Evolutionary conservation across 495 filamentous ascomycete species (phyloP), one percentile per base, ranked within the genome.

Genomic region (Penicillium flavigenum): DNA sequence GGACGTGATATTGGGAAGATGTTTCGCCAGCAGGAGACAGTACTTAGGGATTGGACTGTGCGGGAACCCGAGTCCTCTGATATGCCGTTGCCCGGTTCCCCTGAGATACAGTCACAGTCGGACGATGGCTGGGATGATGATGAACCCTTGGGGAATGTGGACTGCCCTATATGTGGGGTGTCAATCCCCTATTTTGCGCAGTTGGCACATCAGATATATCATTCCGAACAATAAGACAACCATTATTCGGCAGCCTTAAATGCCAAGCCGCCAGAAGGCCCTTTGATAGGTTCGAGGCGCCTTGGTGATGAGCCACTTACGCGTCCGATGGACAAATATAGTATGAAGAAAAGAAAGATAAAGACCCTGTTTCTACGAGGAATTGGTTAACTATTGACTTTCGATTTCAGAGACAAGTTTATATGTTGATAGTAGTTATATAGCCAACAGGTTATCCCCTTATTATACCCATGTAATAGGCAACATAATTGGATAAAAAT

Each of bases 111-210:
- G 38, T 54, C 48, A 38, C 56, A 56, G 19, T 43, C 51, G n/a
- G 58, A 57, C 31, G 34, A 31, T 36, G 56, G 41, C 26, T 60
- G 71, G 49, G 68, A 74, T n/a, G 79, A 76, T 4, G 79, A 73
- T 3, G 69, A 69, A 44, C 59, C 72, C 14, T 64, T 69, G 51
- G 43, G 54, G 14, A 74, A 68, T 53, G 66, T 77, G 5, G 63
- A 62, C 8, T 93, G 90, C 67, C 61, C 61, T 0, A 59, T 70
- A 6, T 94, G 90, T 67, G 86, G 84, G 11, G 80, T 81, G 16
- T 60, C 71, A 5, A 85, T 94, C 54, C 90, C 90, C 0, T 58
- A 73, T 12, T 94, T 92, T 72, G 91, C 90, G 7, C 79, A 86
- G 65, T 60, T 77, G 19, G 90, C 90, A 4, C 91, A 96, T 71